These are phyloP conservation scores for Gardenia jasminoides DNA, from an alignment of 257 asterid species.

Conservation along the genomic window DNA sequence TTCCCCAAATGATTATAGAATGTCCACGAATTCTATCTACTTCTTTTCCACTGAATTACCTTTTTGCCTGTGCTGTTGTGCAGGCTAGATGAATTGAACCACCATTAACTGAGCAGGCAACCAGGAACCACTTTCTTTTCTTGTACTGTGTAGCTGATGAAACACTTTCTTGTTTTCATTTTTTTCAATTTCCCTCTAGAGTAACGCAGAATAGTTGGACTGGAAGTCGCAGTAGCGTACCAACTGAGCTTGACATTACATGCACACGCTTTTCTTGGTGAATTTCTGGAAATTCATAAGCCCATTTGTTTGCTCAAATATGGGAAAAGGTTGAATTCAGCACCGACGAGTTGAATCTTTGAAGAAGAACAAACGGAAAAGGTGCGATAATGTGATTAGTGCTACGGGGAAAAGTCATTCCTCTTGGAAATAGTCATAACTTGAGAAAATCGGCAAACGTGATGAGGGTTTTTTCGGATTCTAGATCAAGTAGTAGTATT, in stretches of 20 bases:
- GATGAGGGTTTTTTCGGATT: not conserved
- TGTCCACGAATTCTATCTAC: no score
- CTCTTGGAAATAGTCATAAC: not conserved
- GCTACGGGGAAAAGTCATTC: not conserved
- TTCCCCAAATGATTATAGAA: no score
- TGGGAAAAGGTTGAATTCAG: not conserved
- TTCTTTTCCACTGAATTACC: no score
- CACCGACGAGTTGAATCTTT: not conserved
- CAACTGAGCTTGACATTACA: not conserved
- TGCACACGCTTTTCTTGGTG: not conserved
- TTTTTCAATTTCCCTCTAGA: not conserved
- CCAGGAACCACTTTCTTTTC: no score
- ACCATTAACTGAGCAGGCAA: no score
- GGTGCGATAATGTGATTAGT: not conserved
- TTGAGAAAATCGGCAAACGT: not conserved
- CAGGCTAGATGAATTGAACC: no score
- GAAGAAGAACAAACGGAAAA: not conserved
- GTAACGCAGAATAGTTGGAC: not conserved
- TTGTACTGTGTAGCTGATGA: not conserved
- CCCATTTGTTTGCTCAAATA: not conserved
- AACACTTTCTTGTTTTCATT: no score
- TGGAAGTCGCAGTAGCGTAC: not conserved
- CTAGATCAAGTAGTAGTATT: not conserved
- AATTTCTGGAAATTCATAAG: not conserved
- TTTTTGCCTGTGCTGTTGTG: no score